phyloP scores from a whole-genome alignment of 2,329 filamentous ascomycete species.

The Fusarium albidum region DNA sequence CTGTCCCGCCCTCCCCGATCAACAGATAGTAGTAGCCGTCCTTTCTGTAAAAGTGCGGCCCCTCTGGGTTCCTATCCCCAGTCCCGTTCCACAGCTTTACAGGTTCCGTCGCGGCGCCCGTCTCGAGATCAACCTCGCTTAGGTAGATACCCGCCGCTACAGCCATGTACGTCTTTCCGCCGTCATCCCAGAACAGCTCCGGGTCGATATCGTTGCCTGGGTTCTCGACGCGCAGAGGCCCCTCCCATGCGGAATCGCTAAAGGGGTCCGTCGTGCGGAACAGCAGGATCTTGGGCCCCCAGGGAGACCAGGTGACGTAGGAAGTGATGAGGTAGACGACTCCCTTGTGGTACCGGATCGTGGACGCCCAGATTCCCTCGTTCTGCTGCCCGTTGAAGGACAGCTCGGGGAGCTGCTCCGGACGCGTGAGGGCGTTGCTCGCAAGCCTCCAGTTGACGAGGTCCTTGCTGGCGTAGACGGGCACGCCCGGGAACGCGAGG shows the following conservation, averaged over 20 bases:
- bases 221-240: constrained; percentile 42
- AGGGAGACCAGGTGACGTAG: constrained; percentile 42
- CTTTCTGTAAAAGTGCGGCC: constrained; percentile 54
- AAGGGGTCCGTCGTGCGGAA: constrained; percentile 51
- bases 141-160: constrained; percentile 43
- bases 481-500: constrained; percentile 58
- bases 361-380: constrained; percentile 57
- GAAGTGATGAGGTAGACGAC: constrained; percentile 55
- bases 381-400: constrained; percentile 39
- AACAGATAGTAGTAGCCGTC: constrained; percentile 58
- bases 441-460: constrained; percentile 56
- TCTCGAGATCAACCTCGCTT: constrained; percentile 10
- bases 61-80: constrained; percentile 45
- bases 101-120: background rate
- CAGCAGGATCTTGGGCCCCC: constrained; percentile 47
- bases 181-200: constrained; percentile 12
- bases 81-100: constrained; percentile 54
- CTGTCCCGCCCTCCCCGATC: constrained; percentile 59
- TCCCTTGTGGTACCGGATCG: constrained; percentile 50
- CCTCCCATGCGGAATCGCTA: constrained; percentile 49
- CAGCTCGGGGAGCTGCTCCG: constrained; percentile 50
- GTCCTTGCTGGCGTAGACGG: constrained; percentile 60
- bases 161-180: constrained; percentile 46
- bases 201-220: constrained; percentile 39
- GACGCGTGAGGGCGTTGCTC: constrained; percentile 49